A percentile compares a stretch with the other conserved stretches of the same genome.
Evolutionary conservation across 2,329 filamentous ascomycete species (phyloP).

Genomic region (Microcyclosporella mali): DNA sequence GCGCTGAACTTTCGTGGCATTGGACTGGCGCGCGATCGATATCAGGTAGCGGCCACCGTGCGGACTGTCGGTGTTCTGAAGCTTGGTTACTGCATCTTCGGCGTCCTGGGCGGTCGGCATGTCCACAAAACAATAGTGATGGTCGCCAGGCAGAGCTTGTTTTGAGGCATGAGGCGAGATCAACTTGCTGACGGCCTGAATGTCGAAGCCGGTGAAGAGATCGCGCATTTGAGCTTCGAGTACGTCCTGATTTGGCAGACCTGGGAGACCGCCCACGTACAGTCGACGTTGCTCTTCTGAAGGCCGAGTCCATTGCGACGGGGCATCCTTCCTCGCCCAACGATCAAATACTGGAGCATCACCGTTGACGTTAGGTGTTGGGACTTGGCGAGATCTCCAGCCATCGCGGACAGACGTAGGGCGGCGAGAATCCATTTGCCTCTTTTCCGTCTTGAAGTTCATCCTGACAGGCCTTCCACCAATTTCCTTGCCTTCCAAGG

Average conservation of each 20-base stretch:
- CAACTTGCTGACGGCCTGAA: constrained; percentile 46
- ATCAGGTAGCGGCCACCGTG: too few relatives aligned
- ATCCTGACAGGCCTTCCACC: constrained; percentile 57
- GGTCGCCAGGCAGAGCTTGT: constrained; percentile 7
- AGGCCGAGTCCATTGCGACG: constrained; percentile 27
- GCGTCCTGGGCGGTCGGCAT: constrained; percentile 23
- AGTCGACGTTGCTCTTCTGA: constrained; percentile 35
- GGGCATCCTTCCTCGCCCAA: constrained; percentile 39
- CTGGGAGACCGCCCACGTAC: constrained; percentile 44
- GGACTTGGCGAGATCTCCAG: constrained; percentile 1
- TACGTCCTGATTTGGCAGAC: constrained; percentile 37
- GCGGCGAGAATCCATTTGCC: background rate
- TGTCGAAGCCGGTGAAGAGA: constrained; percentile 41
- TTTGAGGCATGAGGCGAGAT: constrained; percentile 18
- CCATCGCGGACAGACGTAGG: constrained; percentile 3
- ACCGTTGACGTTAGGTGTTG: constrained; percentile 2
- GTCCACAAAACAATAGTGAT: constrained; percentile 31
- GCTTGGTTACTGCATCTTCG: constrained; percentile 14
- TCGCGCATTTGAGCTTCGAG: constrained; percentile 38
- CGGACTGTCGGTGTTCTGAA: constrained; percentile 2
- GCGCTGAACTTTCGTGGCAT: too few relatives aligned
- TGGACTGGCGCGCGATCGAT: too few relatives aligned
- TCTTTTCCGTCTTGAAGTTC: constrained; percentile 34
- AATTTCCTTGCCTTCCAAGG: constrained; percentile 50
- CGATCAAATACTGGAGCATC: constrained; percentile 32